A percentile compares a stretch with the other conserved stretches of the same genome.
phyloP scores from a whole-genome alignment of 495 filamentous ascomycete species.

The Trichoderma erinaceum region DNA sequence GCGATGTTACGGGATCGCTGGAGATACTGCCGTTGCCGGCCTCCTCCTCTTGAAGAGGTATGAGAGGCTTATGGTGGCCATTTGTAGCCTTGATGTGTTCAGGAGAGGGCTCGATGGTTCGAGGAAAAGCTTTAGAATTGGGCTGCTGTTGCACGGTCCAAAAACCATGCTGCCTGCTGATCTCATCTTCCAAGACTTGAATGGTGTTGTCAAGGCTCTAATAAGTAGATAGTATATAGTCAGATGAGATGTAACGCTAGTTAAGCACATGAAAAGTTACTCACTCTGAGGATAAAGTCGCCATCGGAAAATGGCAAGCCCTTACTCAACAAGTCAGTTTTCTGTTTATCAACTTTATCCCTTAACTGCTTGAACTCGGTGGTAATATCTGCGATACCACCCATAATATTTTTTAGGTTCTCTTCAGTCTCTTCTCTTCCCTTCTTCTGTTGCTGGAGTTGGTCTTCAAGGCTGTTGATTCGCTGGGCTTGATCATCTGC shows the following conservation, averaged over 20 bases:
- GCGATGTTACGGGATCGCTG: not conserved
- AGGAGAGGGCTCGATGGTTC: not conserved
- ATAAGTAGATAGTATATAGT: not conserved
- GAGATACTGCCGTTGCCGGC: not conserved
- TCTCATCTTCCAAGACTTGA: not conserved
- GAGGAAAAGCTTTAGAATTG: not conserved
- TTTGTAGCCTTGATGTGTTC: not conserved
- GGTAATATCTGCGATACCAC: not conserved
- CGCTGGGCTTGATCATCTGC: conserved; percentile 1
- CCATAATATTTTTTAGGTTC: not conserved
- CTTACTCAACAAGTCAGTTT: not conserved
- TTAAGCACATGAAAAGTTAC: not conserved
- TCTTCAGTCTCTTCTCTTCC: not conserved
- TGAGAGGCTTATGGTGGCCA: not conserved
- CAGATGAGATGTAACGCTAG: not conserved
- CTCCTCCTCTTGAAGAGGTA: conserved; percentile 1
- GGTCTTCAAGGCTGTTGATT: not conserved
- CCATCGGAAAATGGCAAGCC: not conserved
- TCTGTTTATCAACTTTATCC: conserved; percentile 7
- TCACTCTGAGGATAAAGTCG: not conserved
- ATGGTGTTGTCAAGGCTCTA: conserved; percentile 5
- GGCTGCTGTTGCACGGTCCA: not conserved
- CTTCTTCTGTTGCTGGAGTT: not conserved
- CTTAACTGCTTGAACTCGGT: conserved; percentile 6
- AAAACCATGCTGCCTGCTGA: not conserved